Conservation (phyloP, 495 filamentous ascomycete genomes). For the Neurospora sublineolata region DNA sequence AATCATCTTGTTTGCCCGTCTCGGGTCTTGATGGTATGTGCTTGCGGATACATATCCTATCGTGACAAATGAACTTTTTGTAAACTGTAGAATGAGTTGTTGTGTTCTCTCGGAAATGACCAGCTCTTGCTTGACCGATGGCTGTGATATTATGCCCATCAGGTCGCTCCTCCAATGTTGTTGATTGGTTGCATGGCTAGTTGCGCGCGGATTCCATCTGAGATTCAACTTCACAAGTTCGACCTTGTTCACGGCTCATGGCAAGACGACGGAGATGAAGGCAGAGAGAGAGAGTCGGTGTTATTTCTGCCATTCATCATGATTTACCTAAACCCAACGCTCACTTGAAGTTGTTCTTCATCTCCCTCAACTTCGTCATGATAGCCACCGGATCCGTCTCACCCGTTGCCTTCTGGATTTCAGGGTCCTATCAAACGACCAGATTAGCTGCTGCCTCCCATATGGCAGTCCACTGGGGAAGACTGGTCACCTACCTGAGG, state of each 20-base stretch:
- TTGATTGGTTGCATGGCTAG: not conserved
- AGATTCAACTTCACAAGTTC: not conserved
- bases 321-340: conserved; percentile 2
- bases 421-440: conserved; percentile 51
- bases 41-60: not conserved
- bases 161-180: not conserved
- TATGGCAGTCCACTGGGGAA: not conserved
- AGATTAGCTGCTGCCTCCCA: not conserved
- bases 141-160: no score
- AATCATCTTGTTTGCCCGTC: conserved; percentile 8
- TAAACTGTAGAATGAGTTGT: not conserved
- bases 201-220: not conserved
- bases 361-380: conserved; percentile 74
- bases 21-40: conserved; percentile 9
- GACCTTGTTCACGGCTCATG: no score
- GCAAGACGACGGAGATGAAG: no score
- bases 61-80: not conserved
- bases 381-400: conserved; percentile 75
- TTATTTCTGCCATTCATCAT: not conserved
- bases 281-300: not conserved
- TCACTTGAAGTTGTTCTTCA: conserved; percentile 84
- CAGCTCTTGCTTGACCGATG: no score
- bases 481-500: conserved; percentile 49
- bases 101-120: no score
- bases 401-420: conserved; percentile 73